These are phyloP conservation scores for Penicillium sp. DNA, from an alignment of 2,329 filamentous ascomycete genomes.

Conservation along the genomic window DNA sequence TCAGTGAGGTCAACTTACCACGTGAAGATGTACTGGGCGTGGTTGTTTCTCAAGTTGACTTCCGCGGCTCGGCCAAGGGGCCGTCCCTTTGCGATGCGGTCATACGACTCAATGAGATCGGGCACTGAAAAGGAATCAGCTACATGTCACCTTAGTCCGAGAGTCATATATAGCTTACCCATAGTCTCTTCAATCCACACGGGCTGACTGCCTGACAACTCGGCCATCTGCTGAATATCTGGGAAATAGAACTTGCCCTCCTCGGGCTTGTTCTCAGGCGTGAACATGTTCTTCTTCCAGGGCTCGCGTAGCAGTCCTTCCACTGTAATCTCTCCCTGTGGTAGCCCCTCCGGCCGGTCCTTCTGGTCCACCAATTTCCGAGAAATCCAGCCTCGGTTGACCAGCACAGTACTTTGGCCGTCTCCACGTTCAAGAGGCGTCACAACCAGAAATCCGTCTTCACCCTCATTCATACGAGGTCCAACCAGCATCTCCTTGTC, in stretches of 20 bases:
- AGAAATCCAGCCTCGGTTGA: conserved; percentile 89
- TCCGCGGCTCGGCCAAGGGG: conserved; percentile 86
- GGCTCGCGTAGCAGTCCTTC: conserved; percentile 85
- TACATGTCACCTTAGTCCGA: conserved; percentile 5
- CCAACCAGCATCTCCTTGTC: conserved; percentile 97
- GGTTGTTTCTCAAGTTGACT: conserved; percentile 93
- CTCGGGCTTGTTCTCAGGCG: conserved; percentile 82
- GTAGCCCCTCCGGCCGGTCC: conserved; percentile 65
- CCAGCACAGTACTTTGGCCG: conserved; percentile 69
- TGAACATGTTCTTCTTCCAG: conserved; percentile 98
- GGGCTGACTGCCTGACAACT: conserved; percentile 75
- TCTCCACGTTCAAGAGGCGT: conserved; percentile 79
- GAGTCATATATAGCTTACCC: conserved; percentile 56
- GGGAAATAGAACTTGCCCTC: conserved; percentile 92
- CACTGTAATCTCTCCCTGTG: conserved; percentile 70
- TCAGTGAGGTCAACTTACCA: conserved; percentile 64
- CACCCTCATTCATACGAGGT: conserved; percentile 82
- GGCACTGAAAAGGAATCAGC: conserved; percentile 59
- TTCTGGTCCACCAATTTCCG: conserved; percentile 70
- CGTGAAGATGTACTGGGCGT: conserved; percentile 97
- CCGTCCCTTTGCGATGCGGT: conserved; percentile 77
- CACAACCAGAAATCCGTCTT: conserved; percentile 87
- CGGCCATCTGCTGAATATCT: conserved; percentile 89
- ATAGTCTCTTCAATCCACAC: conserved; percentile 97
- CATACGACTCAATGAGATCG: conserved; percentile 73